These are phyloP conservation scores for Phytopythium cucurbitacearum DNA, from an alignment of 352 stramenopile genomes.

Conservation along the genomic window DNA sequence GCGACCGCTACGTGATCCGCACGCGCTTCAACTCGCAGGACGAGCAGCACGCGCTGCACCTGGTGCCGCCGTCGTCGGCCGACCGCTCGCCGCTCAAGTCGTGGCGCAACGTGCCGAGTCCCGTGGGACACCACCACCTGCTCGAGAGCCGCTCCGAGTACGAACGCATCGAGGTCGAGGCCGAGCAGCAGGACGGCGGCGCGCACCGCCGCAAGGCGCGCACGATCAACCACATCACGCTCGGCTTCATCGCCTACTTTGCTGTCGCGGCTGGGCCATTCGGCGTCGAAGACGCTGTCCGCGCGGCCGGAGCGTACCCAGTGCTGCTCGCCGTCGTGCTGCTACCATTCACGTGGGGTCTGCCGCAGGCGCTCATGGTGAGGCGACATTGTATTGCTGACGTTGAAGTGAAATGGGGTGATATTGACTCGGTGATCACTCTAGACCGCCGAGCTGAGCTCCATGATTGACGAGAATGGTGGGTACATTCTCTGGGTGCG, in stretches of 20 bases:
- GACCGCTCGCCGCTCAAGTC: slow-evolving; percentile 73
- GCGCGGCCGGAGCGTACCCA: slow-evolving; percentile 61
- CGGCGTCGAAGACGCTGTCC: slow-evolving; percentile 74
- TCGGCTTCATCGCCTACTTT: slow-evolving; percentile 85
- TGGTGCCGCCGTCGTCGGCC: slow-evolving; percentile 66
- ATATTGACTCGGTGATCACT: not conserved
- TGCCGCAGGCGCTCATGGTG: slow-evolving; percentile 83
- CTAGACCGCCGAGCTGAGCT: slow-evolving; percentile 73
- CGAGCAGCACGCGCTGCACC: slow-evolving; percentile 41
- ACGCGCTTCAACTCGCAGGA: slow-evolving; percentile 65
- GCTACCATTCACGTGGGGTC: slow-evolving; percentile 76
- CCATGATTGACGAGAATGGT: slow-evolving; percentile 84
- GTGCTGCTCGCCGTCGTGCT: slow-evolving; percentile 70
- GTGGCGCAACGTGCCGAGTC: slow-evolving; percentile 67
- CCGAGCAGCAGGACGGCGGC: slow-evolving; percentile 12
- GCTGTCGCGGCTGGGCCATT: slow-evolving; percentile 75
- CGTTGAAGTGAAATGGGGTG: not conserved
- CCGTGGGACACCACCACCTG: slow-evolving; percentile 37
- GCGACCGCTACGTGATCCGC: slow-evolving; percentile 27
- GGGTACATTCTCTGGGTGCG: slow-evolving; percentile 87
- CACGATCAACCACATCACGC: slow-evolving; percentile 78
- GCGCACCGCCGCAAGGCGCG: slow-evolving; percentile 36
- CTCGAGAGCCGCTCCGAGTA: slow-evolving; percentile 48
- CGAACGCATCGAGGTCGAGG: slow-evolving; percentile 25
- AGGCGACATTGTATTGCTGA: not conserved